phyloP scores from a whole-genome alignment of 2,329 filamentous ascomycete species.

The Fusarium phyllophilum region DNA sequence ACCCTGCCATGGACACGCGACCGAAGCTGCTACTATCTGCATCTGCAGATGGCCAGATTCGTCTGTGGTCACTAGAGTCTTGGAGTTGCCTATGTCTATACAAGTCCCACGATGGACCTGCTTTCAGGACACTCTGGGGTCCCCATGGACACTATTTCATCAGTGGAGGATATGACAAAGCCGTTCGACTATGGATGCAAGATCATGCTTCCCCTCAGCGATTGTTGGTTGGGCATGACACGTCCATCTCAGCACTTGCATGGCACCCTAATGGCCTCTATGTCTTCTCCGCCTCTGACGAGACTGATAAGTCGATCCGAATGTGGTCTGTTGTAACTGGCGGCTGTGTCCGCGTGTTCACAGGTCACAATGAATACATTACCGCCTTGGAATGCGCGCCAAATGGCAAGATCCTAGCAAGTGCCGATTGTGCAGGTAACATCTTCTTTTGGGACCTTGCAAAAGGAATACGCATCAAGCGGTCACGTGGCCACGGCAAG shows the following conservation, averaged over 20 bases:
- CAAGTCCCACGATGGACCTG: slow-evolving; percentile 89
- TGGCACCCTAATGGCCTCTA: slow-evolving; percentile 97
- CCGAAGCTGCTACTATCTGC: slow-evolving; percentile 86
- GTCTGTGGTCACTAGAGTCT: slow-evolving; percentile 91
- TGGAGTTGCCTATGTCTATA: slow-evolving; percentile 95
- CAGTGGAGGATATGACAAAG: slow-evolving; percentile 88
- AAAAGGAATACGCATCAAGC: slow-evolving; percentile 87
- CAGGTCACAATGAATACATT: slow-evolving; percentile 88
- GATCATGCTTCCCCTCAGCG: slow-evolving; percentile 91
- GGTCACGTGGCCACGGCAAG: slow-evolving; percentile 92
- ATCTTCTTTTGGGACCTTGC: slow-evolving; percentile 95
- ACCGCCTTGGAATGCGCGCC: slow-evolving; percentile 86
- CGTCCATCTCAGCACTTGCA: slow-evolving; percentile 87
- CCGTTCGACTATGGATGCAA: slow-evolving; percentile 89
- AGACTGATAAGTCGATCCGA: slow-evolving; percentile 85
- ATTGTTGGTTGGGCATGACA: slow-evolving; percentile 91
- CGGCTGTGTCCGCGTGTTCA: slow-evolving; percentile 88
- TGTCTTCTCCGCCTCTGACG: slow-evolving; percentile 90
- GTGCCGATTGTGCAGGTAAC: slow-evolving; percentile 85
- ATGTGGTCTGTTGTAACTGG: slow-evolving; percentile 98
- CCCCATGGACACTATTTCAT: slow-evolving; percentile 96
- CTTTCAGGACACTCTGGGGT: slow-evolving; percentile 89
- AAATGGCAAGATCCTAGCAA: slow-evolving; percentile 90
- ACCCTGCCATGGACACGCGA: slow-evolving; percentile 59
- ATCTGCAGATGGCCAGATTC: slow-evolving; percentile 86